A percentile compares a stretch with the other conserved stretches of the same genome.
Evolutionary conservation across 2,329 filamentous ascomycete species (phyloP).

Genomic region (Pseudogymnoascus sp.): DNA sequence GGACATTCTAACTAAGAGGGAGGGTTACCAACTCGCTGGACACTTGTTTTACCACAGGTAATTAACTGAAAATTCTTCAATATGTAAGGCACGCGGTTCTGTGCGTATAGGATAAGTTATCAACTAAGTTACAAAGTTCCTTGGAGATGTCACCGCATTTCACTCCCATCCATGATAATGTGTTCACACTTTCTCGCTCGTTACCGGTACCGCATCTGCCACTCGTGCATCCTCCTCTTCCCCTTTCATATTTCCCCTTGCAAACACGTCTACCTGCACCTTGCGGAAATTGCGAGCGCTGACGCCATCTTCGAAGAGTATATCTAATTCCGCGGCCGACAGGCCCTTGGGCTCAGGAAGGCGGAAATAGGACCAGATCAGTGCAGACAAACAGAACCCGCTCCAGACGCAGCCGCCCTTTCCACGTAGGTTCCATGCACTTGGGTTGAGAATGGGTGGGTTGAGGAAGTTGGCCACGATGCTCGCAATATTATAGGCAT

Average conservation of each 20-base stretch:
- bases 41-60: not conserved
- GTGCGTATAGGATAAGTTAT: not conserved
- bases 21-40: no score
- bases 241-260: not conserved
- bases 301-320: slow-evolving; percentile 34
- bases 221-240: not conserved
- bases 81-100: not conserved
- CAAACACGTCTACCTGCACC: not conserved
- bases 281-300: slow-evolving; percentile 37
- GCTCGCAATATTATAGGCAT: not conserved
- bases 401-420: slow-evolving; percentile 35
- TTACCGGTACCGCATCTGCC: not conserved
- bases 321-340: slow-evolving; percentile 36
- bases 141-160: not conserved
- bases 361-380: slow-evolving; percentile 35
- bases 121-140: not conserved
- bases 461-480: slow-evolving; percentile 12
- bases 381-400: slow-evolving; percentile 29
- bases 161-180: not conserved
- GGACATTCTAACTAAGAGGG: no score
- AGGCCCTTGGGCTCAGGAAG: slow-evolving; percentile 36
- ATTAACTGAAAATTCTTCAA: not conserved
- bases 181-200: not conserved
- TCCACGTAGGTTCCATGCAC: slow-evolving; percentile 26
- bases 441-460: slow-evolving; percentile 15